Percentiles rank a stretch among this genome's conserved stretches.
phyloP scores from a whole-genome alignment of 2,329 filamentous ascomycete genomes.

The Rutstroemia sp. region DNA sequence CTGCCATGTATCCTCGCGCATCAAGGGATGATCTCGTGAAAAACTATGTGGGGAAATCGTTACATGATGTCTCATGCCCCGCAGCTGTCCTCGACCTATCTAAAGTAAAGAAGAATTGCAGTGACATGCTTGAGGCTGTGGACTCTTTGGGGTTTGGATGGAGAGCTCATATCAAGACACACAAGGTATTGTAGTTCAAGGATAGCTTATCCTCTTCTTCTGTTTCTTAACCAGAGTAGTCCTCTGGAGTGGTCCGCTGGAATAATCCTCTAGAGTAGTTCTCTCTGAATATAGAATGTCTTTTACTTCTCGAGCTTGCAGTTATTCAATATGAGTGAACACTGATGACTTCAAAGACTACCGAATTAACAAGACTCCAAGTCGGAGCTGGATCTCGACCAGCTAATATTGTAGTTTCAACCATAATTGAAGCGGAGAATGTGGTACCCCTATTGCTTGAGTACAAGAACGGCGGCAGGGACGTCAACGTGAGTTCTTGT shows the following conservation, averaged over 20 bases:
- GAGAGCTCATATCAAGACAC: conserved; percentile 75
- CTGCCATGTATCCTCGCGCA: conserved; percentile 21
- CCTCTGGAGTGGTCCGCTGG: not conserved
- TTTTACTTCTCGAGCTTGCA: too few species aligned
- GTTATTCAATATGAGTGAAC: conserved; percentile 12
- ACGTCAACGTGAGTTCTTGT: conserved; percentile 46
- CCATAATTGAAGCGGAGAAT: conserved; percentile 65
- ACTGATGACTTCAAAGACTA: conserved; percentile 41
- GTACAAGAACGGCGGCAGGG: conserved; percentile 44
- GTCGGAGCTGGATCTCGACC: conserved; percentile 45
- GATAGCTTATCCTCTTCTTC: not conserved
- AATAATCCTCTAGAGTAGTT: not conserved
- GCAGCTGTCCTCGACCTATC: conserved; percentile 61
- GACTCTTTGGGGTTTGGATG: conserved; percentile 55
- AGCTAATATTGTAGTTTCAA: conserved; percentile 62
- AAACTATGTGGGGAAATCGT: conserved; percentile 50
- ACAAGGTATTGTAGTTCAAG: conserved; percentile 50
- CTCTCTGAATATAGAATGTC: not conserved
- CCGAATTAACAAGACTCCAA: conserved; percentile 59
- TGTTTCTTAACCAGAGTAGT: not conserved
- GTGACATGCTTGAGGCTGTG: conserved; percentile 60
- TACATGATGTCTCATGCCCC: conserved; percentile 57
- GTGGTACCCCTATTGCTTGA: conserved; percentile 53
- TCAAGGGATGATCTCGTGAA: conserved; percentile 33
- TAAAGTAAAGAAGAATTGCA: conserved; percentile 60